Percentiles rank a stretch among this genome's conserved stretches.
Conservation (phyloP, 176 grass and related monocot species). For the Aegilops sharonensis region DNA sequence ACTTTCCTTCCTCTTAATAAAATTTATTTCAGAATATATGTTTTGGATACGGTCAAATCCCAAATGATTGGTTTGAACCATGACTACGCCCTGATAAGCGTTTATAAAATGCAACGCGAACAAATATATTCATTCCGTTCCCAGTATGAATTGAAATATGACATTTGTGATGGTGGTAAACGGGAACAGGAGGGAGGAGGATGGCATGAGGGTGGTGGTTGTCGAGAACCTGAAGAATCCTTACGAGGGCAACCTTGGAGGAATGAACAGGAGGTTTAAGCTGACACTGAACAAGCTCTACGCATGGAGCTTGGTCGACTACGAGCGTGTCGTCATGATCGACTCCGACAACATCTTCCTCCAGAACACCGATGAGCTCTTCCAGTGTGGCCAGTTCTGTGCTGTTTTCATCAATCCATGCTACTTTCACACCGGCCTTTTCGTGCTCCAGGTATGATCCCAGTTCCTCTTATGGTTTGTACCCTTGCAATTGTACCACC, state of each 20-base stretch:
- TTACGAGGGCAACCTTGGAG: conserved; percentile 73
- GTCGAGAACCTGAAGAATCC: conserved; percentile 96
- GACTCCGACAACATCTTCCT: conserved; percentile 97
- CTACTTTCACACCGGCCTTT: conserved; percentile 97
- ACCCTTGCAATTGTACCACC: neutral
- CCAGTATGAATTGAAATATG: conserved; percentile 5
- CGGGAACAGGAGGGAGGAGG: conserved; percentile 74
- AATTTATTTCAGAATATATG: neutral
- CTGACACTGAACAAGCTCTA: conserved; percentile 97
- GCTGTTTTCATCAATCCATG: conserved; percentile 98
- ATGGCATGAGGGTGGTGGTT: conserved; percentile 76
- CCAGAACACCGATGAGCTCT: conserved; percentile 89
- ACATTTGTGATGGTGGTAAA: neutral
- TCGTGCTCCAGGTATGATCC: conserved; percentile 78
- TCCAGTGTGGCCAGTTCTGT: conserved; percentile 95
- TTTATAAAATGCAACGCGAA: neutral
- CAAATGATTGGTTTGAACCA: neutral
- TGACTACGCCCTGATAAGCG: neutral
- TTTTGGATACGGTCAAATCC: neutral
- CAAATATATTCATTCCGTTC: neutral
- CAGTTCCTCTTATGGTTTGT: neutral
- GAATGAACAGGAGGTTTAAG: conserved; percentile 86
- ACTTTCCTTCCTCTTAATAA: neutral
- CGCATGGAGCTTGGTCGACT: conserved; percentile 81
- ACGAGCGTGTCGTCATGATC: conserved; percentile 93